Conservation (phyloP, 495 filamentous ascomycete species). For the Lindgomyces ingoldianus region DNA sequence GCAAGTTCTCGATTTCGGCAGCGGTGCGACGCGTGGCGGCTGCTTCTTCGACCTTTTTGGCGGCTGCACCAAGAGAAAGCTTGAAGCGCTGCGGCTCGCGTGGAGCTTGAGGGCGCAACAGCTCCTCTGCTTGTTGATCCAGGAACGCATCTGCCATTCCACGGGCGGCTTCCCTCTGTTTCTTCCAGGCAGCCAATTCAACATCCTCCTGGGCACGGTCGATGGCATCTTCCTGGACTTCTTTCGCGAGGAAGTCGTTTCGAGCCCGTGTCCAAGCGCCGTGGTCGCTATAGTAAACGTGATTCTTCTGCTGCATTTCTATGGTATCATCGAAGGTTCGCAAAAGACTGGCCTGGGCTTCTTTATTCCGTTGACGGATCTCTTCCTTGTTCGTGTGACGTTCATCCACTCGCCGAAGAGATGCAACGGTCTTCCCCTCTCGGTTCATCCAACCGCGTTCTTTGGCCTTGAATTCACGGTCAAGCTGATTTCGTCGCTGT, state of each 20-base stretch:
- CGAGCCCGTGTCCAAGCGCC: slow-evolving; percentile 83
- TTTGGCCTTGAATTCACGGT: slow-evolving; percentile 81
- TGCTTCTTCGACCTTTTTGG: slow-evolving; percentile 73
- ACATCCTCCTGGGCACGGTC: slow-evolving; percentile 78
- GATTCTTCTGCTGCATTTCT: slow-evolving; percentile 68
- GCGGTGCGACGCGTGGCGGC: slow-evolving; percentile 70
- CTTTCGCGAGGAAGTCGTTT: slow-evolving; percentile 66
- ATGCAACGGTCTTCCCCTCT: slow-evolving; percentile 78
- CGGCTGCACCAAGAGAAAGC: slow-evolving; percentile 84
- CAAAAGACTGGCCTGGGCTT: slow-evolving; percentile 71
- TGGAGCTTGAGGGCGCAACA: slow-evolving; percentile 56
- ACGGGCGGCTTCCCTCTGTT: slow-evolving; percentile 74
- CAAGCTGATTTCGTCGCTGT: slow-evolving; percentile 71
- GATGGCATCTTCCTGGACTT: slow-evolving; percentile 73
- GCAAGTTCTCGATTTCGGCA: slow-evolving; percentile 87
- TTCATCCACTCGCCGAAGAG: slow-evolving; percentile 77
- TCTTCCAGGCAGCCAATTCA: slow-evolving; percentile 66
- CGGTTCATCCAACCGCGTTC: slow-evolving; percentile 88
- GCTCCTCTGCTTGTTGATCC: slow-evolving; percentile 80
- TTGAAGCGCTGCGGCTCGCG: slow-evolving; percentile 86
- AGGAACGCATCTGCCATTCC: slow-evolving; percentile 94
- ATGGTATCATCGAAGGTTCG: slow-evolving; percentile 86
- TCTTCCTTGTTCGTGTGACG: slow-evolving; percentile 69
- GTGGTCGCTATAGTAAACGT: slow-evolving; percentile 85
- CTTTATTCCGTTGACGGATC: slow-evolving; percentile 59